Percentiles rank a stretch among this genome's conserved stretches.
Conservation (phyloP, 495 filamentous ascomycete species). For the Umbilicaria muhlenbergii region DNA sequence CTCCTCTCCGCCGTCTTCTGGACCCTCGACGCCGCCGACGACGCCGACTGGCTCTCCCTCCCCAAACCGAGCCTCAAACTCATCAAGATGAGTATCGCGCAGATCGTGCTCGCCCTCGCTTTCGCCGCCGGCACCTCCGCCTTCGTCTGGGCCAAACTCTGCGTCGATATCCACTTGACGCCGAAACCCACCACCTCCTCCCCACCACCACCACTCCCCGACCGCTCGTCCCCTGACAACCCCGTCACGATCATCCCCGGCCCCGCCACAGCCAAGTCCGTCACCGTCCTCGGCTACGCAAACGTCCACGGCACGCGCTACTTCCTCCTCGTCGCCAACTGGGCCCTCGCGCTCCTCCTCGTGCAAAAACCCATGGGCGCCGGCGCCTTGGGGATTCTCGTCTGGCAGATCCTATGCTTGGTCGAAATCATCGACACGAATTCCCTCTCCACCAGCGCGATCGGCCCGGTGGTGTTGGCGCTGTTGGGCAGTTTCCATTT, state of each 20-base stretch:
- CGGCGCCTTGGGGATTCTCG: conserved; percentile 59
- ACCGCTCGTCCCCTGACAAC: conserved; percentile 10
- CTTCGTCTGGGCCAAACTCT: conserved; percentile 62
- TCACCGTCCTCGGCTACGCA: conserved; percentile 78
- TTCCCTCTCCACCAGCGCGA: conserved; percentile 46
- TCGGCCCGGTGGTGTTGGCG: conserved; percentile 74
- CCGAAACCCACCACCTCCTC: conserved; percentile 12
- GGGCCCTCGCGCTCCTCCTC: conserved; percentile 57
- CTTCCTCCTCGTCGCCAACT: conserved; percentile 66
- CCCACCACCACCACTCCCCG: conserved; percentile 12
- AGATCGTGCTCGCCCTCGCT: conserved; percentile 54
- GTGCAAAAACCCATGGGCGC: conserved; percentile 92
- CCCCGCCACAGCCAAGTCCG: conserved; percentile 29
- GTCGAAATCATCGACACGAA: conserved; percentile 79
- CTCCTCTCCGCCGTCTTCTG: conserved; percentile 70
- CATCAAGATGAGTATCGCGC: conserved; percentile 56
- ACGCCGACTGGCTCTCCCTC: conserved; percentile 62
- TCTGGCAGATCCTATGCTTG: conserved; percentile 75
- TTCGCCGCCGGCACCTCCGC: conserved; percentile 51
- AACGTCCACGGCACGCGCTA: conserved; percentile 88
- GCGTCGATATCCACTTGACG: conserved; percentile 40
- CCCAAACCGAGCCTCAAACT: conserved; percentile 49
- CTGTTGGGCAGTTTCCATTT: conserved; percentile 81
- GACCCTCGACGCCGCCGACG: conserved; percentile 81
- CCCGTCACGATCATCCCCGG: conserved; percentile 22